A percentile compares a stretch with the other conserved stretches of the same genome.
These are phyloP conservation scores for Candida tammaniensis DNA, from an alignment of 805 yeast genomes.

Conservation along the genomic window DNA sequence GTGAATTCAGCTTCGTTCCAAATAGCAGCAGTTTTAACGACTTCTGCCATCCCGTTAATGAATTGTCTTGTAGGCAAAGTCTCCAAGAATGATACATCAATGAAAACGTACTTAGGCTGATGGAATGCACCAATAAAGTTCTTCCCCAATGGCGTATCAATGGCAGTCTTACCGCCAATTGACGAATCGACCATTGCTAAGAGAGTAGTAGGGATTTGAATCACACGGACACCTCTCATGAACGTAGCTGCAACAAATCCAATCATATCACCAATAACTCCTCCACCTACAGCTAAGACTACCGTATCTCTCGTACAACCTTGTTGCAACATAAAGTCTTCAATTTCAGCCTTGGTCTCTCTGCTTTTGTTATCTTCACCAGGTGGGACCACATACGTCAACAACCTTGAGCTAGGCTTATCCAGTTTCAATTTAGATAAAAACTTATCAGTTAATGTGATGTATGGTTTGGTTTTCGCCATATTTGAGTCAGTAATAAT, in stretches of 20 bases:
- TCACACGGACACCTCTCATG: constrained; percentile 95
- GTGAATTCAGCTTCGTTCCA: constrained; percentile 91
- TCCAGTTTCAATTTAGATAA: constrained; percentile 26
- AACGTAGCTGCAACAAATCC: constrained; percentile 99
- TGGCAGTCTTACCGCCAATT: constrained; percentile 97
- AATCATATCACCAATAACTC: constrained; percentile 98
- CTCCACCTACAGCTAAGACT: constrained; percentile 94
- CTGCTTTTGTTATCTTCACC: constrained; percentile 92
- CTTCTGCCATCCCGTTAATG: constrained; percentile 98
- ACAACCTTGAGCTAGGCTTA: constrained; percentile 60
- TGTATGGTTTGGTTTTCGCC: constrained; percentile 60
- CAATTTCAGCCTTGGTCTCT: constrained; percentile 86
- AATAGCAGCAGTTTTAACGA: constrained; percentile 95
- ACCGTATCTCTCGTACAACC: constrained; percentile 97
- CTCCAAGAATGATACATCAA: constrained; percentile 81
- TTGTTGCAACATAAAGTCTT: constrained; percentile 75
- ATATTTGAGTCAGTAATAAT: constrained; percentile 85
- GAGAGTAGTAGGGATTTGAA: constrained; percentile 91
- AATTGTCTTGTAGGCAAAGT: constrained; percentile 92
- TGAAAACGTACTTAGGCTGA: constrained; percentile 89
- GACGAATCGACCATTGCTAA: constrained; percentile 98
- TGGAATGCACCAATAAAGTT: constrained; percentile 96
- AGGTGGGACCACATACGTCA: constrained; percentile 77
- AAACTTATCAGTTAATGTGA: constrained; percentile 44
- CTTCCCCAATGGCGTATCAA: constrained; percentile 94